These are phyloP conservation scores for Hyphopichia burtonii DNA, from an alignment of 1,139 yeast genomes.

Conservation along the genomic window DNA sequence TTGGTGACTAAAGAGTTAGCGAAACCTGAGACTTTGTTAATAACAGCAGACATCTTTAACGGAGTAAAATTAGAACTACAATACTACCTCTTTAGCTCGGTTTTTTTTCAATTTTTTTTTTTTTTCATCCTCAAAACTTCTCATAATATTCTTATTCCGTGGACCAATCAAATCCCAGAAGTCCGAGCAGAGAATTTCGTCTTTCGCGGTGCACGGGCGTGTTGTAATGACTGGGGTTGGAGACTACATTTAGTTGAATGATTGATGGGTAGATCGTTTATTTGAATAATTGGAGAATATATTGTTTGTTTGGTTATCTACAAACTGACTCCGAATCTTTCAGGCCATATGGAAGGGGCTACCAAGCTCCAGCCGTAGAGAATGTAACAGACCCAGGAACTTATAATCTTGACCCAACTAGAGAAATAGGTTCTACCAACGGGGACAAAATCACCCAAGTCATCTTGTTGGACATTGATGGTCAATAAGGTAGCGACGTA, in stretches of 20 bases:
- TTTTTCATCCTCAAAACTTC: constrained; percentile 1
- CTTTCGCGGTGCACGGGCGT: background rate
- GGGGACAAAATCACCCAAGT: constrained; percentile 87
- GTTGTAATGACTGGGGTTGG: too few relatives aligned
- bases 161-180: background rate
- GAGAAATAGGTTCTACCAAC: constrained; percentile 96
- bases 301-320: background rate
- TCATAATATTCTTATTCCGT: background rate
- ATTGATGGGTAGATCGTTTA: too few relatives aligned
- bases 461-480: constrained; percentile 83
- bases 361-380: constrained; percentile 88
- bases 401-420: constrained; percentile 88
- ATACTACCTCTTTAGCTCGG: background rate
- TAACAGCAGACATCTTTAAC: constrained; percentile 44
- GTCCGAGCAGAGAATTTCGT: background rate
- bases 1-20: constrained; percentile 37
- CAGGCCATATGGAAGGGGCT: constrained; percentile 91
- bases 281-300: too few relatives aligned
- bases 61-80: background rate
- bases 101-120: background rate
- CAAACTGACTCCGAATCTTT: constrained; percentile 55
- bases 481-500: constrained; percentile 94
- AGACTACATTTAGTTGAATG: too few relatives aligned
- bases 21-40: constrained; percentile 47
- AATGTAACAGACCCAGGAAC: constrained; percentile 88